Percentiles rank a stretch among this genome's conserved stretches.
These are phyloP conservation scores for Huntiella abstrusa DNA, from an alignment of 2,329 filamentous ascomycete genomes.

Conservation along the genomic window DNA sequence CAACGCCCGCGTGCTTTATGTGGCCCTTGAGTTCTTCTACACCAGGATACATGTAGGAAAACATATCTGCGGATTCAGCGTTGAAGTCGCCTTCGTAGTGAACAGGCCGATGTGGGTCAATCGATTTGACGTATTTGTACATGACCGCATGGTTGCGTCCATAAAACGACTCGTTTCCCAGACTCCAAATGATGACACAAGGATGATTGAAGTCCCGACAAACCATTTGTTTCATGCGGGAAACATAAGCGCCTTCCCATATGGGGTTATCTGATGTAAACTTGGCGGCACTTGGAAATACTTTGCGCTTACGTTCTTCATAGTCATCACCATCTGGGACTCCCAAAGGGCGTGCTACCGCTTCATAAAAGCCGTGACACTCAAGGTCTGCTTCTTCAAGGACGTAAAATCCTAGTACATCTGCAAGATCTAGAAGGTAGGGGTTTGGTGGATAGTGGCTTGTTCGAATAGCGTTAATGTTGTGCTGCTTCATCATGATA, in stretches of 20 bases:
- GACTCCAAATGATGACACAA: conserved; percentile 49
- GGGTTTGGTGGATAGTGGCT: conserved; percentile 48
- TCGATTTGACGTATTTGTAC: conserved; percentile 40
- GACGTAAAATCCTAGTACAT: conserved; percentile 45
- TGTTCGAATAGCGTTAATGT: conserved; percentile 51
- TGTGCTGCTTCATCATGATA: conserved; percentile 46
- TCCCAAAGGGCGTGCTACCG: conserved; percentile 28
- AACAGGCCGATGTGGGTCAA: conserved; percentile 37
- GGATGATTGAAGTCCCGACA: conserved; percentile 41
- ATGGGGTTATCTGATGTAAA: conserved; percentile 41
- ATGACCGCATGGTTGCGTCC: conserved; percentile 49
- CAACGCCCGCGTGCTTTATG: conserved; percentile 18
- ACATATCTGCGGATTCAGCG: conserved; percentile 42
- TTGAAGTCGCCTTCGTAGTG: conserved; percentile 47
- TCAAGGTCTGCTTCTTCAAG: conserved; percentile 39
- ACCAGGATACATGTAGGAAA: conserved; percentile 45
- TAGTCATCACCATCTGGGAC: conserved; percentile 30
- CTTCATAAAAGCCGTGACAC: conserved; percentile 31
- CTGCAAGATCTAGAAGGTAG: conserved; percentile 39
- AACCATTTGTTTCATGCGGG: conserved; percentile 45
- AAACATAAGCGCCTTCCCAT: conserved; percentile 47
- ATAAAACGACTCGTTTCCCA: conserved; percentile 56
- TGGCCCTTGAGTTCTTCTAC: conserved; percentile 25
- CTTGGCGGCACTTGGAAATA: conserved; percentile 19
- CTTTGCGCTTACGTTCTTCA: conserved; percentile 13